These are phyloP conservation scores for Cutaneotrichosporon spelunceum DNA, from an alignment of 1,284 basidiomycete genomes.

Conservation along the genomic window DNA sequence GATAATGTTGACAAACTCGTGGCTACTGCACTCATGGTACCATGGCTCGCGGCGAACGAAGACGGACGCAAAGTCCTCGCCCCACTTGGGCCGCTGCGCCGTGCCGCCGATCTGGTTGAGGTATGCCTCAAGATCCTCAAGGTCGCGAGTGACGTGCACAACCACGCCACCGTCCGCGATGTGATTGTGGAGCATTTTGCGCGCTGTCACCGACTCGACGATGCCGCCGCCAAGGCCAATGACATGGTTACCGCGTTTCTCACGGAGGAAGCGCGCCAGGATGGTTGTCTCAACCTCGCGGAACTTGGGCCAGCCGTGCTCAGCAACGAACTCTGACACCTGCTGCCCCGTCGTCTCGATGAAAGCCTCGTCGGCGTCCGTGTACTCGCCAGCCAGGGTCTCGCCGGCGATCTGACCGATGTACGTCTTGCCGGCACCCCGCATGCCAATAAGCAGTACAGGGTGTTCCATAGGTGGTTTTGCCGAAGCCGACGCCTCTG, in stretches of 20 bases:
- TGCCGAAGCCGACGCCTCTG: constrained; percentile 52
- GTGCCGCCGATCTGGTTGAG: constrained; percentile 63
- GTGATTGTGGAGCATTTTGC: constrained; percentile 69
- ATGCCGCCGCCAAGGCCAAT: constrained; percentile 93
- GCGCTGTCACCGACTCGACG: constrained; percentile 76
- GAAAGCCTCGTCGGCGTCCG: constrained; percentile 86
- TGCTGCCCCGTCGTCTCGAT: constrained; percentile 62
- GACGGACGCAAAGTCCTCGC: constrained; percentile 74
- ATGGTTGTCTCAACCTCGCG: constrained; percentile 61
- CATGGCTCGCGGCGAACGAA: constrained; percentile 78
- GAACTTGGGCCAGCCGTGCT: constrained; percentile 75
- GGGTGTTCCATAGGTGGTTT: constrained; percentile 54
- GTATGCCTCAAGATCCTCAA: constrained; percentile 71
- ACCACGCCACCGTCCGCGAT: constrained; percentile 62
- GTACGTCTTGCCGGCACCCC: constrained; percentile 92
- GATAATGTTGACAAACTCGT: constrained; percentile 74
- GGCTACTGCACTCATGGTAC: constrained; percentile 79
- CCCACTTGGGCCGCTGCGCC: constrained; percentile 75
- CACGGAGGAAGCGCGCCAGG: constrained; percentile 62
- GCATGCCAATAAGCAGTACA: constrained; percentile 90
- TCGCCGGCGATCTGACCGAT: constrained; percentile 75
- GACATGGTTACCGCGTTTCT: constrained; percentile 63
- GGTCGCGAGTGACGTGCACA: constrained; percentile 67
- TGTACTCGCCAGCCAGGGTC: constrained; percentile 69
- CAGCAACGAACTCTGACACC: constrained; percentile 72